These are phyloP conservation scores for Musa itinerans DNA, from an alignment of 176 grass and related monocot species.

Conservation along the genomic window DNA sequence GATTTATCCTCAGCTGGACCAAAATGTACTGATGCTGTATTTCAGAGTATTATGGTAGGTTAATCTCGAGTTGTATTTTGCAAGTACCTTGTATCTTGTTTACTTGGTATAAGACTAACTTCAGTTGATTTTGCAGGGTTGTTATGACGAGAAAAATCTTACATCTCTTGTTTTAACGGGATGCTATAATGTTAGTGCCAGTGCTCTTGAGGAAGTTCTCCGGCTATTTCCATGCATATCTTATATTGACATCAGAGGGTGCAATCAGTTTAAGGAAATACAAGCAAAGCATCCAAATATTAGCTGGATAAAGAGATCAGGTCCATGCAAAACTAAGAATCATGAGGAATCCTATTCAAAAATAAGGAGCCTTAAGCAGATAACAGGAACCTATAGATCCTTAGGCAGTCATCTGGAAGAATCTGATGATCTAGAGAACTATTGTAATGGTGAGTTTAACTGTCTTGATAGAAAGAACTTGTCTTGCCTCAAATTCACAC, in stretches of 20 bases:
- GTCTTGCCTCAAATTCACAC: constrained; percentile 58
- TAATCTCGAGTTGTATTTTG: constrained; percentile 15
- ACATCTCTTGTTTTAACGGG: constrained; percentile 60
- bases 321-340: constrained; percentile 25
- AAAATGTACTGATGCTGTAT: constrained; percentile 67
- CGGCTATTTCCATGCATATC: constrained; percentile 53
- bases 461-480: constrained; percentile 29
- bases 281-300: constrained; percentile 65
- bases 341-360: constrained; percentile 50
- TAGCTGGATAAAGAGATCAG: constrained; percentile 57
- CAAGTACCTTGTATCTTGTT: constrained; percentile 17
- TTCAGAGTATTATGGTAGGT: constrained; percentile 67
- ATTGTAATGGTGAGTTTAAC: constrained; percentile 47
- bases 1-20: constrained; percentile 72
- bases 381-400: constrained; percentile 43
- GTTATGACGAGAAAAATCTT: constrained; percentile 71
- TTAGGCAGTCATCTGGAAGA: constrained; percentile 46
- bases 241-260: constrained; percentile 71
- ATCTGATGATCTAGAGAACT: constrained; percentile 59
- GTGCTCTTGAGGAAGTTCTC: constrained; percentile 55
- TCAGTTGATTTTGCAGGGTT: constrained; percentile 44
- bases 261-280: constrained; percentile 74
- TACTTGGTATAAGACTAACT: constrained; percentile 11
- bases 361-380: constrained; percentile 62
- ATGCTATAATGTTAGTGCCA: constrained; percentile 63